These are phyloP conservation scores for Fusarium zealandicum DNA, from an alignment of 2,329 filamentous ascomycete genomes.

Conservation along the genomic window DNA sequence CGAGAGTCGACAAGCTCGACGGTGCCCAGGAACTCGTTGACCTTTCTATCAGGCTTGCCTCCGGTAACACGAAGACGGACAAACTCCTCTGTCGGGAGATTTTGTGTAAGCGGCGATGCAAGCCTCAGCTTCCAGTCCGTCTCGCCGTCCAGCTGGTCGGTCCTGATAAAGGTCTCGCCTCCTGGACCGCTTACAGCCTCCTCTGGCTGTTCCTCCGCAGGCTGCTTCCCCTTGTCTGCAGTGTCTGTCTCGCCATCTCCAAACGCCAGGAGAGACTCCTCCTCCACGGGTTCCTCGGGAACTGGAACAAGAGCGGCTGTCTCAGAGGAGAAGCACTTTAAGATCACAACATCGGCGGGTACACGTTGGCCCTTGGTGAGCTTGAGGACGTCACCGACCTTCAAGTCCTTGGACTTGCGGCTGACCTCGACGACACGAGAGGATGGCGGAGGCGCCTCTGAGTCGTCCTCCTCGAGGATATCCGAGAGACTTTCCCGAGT, in stretches of 20 bases:
- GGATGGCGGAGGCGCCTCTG: constrained; percentile 50
- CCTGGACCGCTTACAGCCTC: constrained; percentile 53
- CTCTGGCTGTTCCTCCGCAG: constrained; percentile 38
- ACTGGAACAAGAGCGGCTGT: constrained; percentile 44
- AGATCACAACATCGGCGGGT: constrained; percentile 90
- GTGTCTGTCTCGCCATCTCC: constrained; percentile 46
- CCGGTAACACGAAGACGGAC: constrained; percentile 75
- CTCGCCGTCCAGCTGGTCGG: constrained; percentile 96
- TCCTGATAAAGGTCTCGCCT: constrained; percentile 95
- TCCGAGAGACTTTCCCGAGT: constrained; percentile 60
- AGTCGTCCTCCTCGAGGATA: constrained; percentile 71
- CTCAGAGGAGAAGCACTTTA: constrained; percentile 79
- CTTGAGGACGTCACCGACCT: constrained; percentile 94
- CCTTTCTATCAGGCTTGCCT: constrained; percentile 89
- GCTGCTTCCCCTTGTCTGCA: constrained; percentile 47
- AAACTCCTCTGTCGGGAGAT: constrained; percentile 75
- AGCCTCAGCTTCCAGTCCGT: constrained; percentile 98
- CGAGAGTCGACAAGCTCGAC: constrained; percentile 73
- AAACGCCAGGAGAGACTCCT: constrained; percentile 54
- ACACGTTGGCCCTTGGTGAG: constrained; percentile 91
- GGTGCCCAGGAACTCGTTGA: constrained; percentile 95
- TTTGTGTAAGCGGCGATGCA: constrained; percentile 85
- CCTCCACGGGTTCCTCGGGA: constrained; percentile 45
- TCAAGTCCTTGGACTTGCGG: constrained; percentile 86
- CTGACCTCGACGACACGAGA: constrained; percentile 69